Conservation (phyloP, 257 asterid genomes). For the Mitragyna speciosa region DNA sequence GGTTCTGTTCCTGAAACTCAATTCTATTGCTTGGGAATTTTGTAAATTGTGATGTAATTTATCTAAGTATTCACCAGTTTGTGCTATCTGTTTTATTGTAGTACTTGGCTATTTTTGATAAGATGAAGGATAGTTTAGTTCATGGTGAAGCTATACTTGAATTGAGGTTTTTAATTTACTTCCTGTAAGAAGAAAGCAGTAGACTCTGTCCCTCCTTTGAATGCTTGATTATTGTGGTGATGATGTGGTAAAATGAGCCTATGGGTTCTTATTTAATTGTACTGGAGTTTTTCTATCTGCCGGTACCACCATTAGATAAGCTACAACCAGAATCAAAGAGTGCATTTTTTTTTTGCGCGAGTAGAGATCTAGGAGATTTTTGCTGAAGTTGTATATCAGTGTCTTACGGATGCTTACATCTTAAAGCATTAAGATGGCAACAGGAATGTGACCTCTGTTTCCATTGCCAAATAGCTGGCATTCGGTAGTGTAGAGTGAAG, state of each 20-base stretch:
- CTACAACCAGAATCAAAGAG: background rate
- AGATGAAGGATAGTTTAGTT: background rate
- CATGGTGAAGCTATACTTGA: background rate
- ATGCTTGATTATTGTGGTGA: background rate
- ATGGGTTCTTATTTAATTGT: background rate
- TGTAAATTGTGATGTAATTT: constrained; percentile 1
- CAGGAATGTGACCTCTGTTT: background rate
- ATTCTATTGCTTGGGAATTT: background rate
- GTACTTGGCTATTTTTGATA: background rate
- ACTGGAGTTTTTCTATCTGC: background rate
- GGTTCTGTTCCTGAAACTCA: constrained; percentile 11
- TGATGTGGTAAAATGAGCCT: background rate
- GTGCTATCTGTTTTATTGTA: background rate
- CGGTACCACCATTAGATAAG: background rate
- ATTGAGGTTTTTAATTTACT: background rate
- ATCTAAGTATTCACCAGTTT: too few species aligned
- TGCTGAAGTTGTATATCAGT: background rate
- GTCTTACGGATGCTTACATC: background rate
- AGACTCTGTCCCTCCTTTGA: background rate
- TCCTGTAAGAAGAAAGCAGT: background rate
- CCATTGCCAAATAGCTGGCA: background rate
- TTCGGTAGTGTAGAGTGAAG: background rate
- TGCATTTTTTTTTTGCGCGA: background rate
- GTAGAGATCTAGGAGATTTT: background rate
- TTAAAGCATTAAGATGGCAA: background rate